Evolutionary conservation across 73 alveolate genomes (phyloP).

Genomic region (Uronychia setigera): DNA sequence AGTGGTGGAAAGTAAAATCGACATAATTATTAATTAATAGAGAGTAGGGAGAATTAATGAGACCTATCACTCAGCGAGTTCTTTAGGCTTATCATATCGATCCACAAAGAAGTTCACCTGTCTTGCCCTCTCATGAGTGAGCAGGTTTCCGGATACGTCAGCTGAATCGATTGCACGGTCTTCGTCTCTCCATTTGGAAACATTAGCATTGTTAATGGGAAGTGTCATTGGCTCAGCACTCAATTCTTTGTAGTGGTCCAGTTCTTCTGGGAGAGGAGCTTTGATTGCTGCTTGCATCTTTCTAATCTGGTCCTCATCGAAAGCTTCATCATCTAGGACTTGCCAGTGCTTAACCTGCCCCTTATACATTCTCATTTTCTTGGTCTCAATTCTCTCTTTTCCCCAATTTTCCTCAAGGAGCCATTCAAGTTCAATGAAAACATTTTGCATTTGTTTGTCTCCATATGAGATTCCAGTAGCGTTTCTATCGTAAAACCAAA

Average conservation of each 20-base stretch:
- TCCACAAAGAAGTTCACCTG: conserved; percentile 46
- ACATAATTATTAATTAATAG: conserved; percentile 24
- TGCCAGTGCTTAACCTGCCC: conserved; percentile 70
- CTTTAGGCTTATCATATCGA: conserved; percentile 54
- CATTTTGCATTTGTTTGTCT: conserved; percentile 21
- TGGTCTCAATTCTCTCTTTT: conserved; percentile 38
- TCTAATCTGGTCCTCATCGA: conserved; percentile 58
- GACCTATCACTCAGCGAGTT: conserved; percentile 29
- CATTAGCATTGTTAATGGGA: conserved; percentile 58
- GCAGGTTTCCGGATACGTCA: conserved; percentile 44
- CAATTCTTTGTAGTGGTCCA: conserved; percentile 35
- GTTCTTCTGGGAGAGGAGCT: conserved; percentile 69
- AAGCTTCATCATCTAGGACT: conserved; percentile 64
- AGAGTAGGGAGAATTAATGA: not conserved
- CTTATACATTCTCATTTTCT: conserved; percentile 60
- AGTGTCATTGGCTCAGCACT: conserved; percentile 45
- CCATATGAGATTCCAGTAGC: conserved; percentile 21
- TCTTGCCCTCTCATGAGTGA: conserved; percentile 49
- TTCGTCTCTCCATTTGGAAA: conserved; percentile 66
- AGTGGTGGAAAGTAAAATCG: conserved; percentile 50
- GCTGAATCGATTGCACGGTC: conserved; percentile 59
- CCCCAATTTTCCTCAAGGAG: conserved; percentile 47
- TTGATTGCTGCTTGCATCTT: conserved; percentile 56
- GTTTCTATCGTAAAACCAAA: conserved; percentile 43
- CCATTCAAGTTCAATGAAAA: conserved; percentile 47